Evolutionary conservation across 2,329 filamentous ascomycete genomes (phyloP), one percentile per base, ranked within the genome.

Genomic region (Microdochium bolleyi): DNA sequence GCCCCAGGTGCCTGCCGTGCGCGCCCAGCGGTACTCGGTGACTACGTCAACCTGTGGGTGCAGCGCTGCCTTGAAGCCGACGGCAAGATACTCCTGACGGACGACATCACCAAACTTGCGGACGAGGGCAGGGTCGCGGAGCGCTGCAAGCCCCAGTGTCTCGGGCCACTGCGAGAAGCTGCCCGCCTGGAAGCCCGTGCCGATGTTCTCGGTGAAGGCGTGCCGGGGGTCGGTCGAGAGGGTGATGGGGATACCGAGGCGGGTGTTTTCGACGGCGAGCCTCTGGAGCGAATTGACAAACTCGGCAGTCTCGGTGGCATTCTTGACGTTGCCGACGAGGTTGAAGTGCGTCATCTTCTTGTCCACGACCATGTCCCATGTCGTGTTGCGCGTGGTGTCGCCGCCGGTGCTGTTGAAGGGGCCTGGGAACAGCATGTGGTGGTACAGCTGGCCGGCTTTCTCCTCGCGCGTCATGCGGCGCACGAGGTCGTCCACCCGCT

Each of bases 161-260:
- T 78, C 75, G 0, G 77, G 77, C 76, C 77, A 80, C 52, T 76
- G 70, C 0, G 73, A 76, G 55, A 80, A 73, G 0, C 62, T 64
- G 0, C 69, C 72, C 0, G 74, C 72, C 0, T 62, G 60, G 55
- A 74, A 73, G 0, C 69, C 71, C 2, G 70, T 75, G 2, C 70
- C 75, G 1, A 72, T 55, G 32, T 72, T 71, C 25, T 72, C 67
- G 1, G 69, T 70, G 58, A 74, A 76, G 3, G 68, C 63, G 54
- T 77, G 73, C 1, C 73, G 70, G 0, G 75, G 76, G 32, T 78
- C 76, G 0, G 74, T 69, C 1, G 74, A 76, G 2, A 78, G 58
- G 0, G 74, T 76, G 24, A 77, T 62, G 0, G 75, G 76, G 25
- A 78, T 78, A 1, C 75, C 74, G 2, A 78, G 68, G 0, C 73